A percentile compares a stretch with the other conserved stretches of the same genome.
Evolutionary conservation across 306 rosid species (phyloP).

Genomic region (Malus orientalis): DNA sequence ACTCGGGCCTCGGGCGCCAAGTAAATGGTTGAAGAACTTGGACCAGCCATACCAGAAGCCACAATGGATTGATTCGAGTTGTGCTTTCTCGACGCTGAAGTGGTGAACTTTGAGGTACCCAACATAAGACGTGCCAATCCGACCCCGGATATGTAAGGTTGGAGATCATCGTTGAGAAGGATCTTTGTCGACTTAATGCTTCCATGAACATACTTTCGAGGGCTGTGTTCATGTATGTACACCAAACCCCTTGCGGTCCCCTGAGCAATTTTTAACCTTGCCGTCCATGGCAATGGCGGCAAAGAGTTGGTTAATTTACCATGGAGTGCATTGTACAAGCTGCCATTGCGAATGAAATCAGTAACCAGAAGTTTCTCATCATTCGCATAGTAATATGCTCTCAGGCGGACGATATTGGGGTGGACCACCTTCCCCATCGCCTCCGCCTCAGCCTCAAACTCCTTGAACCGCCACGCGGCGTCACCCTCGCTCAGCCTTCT

Average conservation of each 20-base stretch:
- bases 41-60: constrained; percentile 32
- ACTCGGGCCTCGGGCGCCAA: constrained; percentile 57
- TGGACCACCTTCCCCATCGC: constrained; percentile 68
- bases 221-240: constrained; percentile 60
- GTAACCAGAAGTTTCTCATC: constrained; percentile 69
- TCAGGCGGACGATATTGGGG: constrained; percentile 55
- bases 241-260: constrained; percentile 70
- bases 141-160: constrained; percentile 58
- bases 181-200: constrained; percentile 65
- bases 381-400: constrained; percentile 67
- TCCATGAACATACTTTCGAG: constrained; percentile 67
- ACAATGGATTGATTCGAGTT: constrained; percentile 24
- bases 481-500: constrained; percentile 64
- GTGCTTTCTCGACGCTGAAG: constrained; percentile 31
- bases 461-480: constrained; percentile 67
- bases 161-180: constrained; percentile 62
- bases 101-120: constrained; percentile 25
- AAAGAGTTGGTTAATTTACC: constrained; percentile 36
- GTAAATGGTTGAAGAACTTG: constrained; percentile 36
- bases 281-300: constrained; percentile 52
- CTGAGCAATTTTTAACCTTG: constrained; percentile 67
- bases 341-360: constrained; percentile 72
- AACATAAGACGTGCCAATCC: constrained; percentile 52
- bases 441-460: constrained; percentile 61
- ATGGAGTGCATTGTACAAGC: constrained; percentile 54